Base-by-base conservation (phyloP, 495 filamentous ascomycete species). In the Lophium mytilinum region DNA sequence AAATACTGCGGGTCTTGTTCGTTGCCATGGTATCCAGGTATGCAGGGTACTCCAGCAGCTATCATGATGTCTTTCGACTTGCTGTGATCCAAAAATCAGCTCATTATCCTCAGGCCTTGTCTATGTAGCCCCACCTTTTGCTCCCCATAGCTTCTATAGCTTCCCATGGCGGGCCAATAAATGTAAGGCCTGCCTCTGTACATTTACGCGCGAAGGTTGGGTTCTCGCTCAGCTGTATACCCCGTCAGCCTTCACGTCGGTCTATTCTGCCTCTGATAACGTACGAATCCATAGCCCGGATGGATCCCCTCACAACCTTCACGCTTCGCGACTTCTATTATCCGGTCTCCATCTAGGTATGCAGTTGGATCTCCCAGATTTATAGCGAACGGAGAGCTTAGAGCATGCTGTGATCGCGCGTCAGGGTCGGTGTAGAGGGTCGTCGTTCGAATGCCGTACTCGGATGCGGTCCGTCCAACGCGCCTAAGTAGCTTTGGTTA, bases 81-180 rank as follows among this genome's bases (percentile, higher is more conserved):
- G 55, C 84, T 87, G 19, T 18, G 37, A 14, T 19, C 9, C 19
- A 21, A 60, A 34, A 45, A 19, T 18, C 24, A 30, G 24, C 24
- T 30, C 24, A 30, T 39, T 18, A 7, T 49, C 72, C 76, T 45
- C 34, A 55, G 40, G 30, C 19, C 34, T 12, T 14, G 17, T 30
- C 1, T 35, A 34, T 33, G 18, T 30, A 39, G 11, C 3, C 12
- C 36, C 80, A 83, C 72, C 87, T 90, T 75, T 99, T 99, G 68
- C 96, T 89, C 40, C 93, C 93, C 93, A 99, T 97, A 37, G 91
- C 87, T 61, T 92, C 88, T 72, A 99, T 99, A 7, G 94, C 94
- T 57, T 84, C 78, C 71, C 86, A 87, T 34, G 93, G 90, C 11
- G 93, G 93, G 0, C 93, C 93, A 66, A 97, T 95, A 66, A 99